Evolutionary conservation across 2,329 filamentous ascomycete species (phyloP), one percentile per base, ranked within the genome.

Genomic region (Lecanicillium sp.): DNA sequence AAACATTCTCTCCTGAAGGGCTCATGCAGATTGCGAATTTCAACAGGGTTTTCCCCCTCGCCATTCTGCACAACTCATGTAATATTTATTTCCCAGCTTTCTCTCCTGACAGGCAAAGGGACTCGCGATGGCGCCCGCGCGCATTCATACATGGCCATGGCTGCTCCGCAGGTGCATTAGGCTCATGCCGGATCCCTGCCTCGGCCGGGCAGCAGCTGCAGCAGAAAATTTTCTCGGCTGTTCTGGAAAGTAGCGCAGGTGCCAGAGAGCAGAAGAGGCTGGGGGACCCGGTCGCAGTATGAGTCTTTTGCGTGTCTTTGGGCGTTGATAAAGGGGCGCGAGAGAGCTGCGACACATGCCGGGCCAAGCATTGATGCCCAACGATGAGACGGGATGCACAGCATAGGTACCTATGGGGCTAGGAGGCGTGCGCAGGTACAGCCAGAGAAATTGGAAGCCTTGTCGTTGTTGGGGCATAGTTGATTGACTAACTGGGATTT

Each of bases 291-390:
- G 42, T 44, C 42, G 36, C 21, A 29, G 19, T 35, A 41, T 47
- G 44, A 47, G 36, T 40, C 35, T 40, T 33, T 33, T 39, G 44
- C 32, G 33, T 19, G 17, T 30, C 33, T 33, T 33, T 39, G 44
- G 43, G 33, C 24, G 17, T 30, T 27, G 39, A 42, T 24, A 47
- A 33, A 41, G 44, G 37, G 37, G 44, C 26, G 44, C 19, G 8
- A 15, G 14, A 17, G 35, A 46, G 44, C 29, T 37, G 43, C 44
- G 26, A 47, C 24, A 33, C 35, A 40, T 40, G 36, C 27, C 14
- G 7, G 26, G 26, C 26, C 6, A 33, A 15, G 44, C 44, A 47
- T 47, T 47, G 44, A 47, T 47, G 44, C 44, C 44, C 44, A 47
- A 47, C 44, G 36, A n/a, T 9, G 17, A 47, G 44, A 47, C 35